Conservation (phyloP, 2,329 filamentous ascomycete genomes). For the Achaetomium macrosporum region DNA sequence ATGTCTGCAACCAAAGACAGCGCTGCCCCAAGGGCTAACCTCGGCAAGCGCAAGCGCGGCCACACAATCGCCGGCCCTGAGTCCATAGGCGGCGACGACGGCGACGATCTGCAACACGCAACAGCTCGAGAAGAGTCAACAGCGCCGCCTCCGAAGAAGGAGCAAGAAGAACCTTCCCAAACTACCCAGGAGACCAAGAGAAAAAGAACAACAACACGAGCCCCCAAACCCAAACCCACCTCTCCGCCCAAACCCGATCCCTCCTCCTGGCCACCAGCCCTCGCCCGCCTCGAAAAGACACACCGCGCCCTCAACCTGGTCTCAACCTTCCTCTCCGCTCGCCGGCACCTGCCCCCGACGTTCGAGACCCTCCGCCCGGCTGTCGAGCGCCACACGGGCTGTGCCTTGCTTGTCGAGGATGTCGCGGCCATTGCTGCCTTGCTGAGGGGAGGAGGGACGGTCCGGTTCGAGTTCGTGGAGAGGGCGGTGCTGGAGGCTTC, state of each 20-base stretch:
- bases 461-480: constrained; percentile 11
- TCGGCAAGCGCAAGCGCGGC: constrained; percentile 17
- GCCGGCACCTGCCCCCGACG: constrained; percentile 87
- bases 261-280: constrained; percentile 64
- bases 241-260: background rate
- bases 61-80: background rate
- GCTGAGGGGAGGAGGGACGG: constrained; percentile 17
- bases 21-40: background rate
- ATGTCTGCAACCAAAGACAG: constrained; percentile 6
- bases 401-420: constrained; percentile 52
- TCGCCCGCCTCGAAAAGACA: constrained; percentile 66
- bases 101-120: background rate
- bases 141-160: background rate
- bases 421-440: constrained; percentile 43
- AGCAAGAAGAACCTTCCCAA: no score
- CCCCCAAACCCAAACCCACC: background rate
- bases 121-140: background rate
- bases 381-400: constrained; percentile 76
- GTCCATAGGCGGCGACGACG: background rate
- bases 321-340: constrained; percentile 89
- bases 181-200: no score
- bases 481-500: constrained; percentile 18
- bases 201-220: background rate
- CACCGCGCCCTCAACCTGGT: constrained; percentile 86
- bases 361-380: constrained; percentile 81